These are phyloP conservation scores for Adansonia rubrostipa DNA, from an alignment of 441 rosid species.

Conservation along the genomic window DNA sequence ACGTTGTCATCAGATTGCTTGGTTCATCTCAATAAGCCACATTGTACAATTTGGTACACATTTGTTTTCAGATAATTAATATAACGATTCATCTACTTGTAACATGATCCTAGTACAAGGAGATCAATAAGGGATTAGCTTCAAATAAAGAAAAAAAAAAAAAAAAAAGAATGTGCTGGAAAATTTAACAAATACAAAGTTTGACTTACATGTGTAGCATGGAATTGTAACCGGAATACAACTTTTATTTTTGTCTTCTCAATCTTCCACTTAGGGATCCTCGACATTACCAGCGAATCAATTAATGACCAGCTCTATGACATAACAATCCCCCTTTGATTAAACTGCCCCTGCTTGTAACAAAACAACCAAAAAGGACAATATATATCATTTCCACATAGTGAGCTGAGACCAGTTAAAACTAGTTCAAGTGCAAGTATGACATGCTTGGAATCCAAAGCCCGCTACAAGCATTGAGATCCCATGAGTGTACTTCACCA, in stretches of 20 bases:
- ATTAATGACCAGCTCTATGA: constrained; percentile 46
- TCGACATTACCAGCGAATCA: constrained; percentile 70
- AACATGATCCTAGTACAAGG: constrained; percentile 10
- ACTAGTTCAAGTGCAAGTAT: constrained; percentile 11
- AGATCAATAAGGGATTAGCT: constrained; percentile 16
- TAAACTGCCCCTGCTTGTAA: constrained; percentile 25
- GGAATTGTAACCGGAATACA: constrained; percentile 95
- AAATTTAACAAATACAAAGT: constrained; percentile 19
- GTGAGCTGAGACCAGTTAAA: not conserved
- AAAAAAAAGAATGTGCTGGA: not conserved
- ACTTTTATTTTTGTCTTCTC: constrained; percentile 99
- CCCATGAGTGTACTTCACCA: not conserved
- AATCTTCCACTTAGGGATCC: constrained; percentile 83
- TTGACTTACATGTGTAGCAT: constrained; percentile 93
- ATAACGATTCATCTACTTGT: not conserved
- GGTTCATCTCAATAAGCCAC: constrained; percentile 8
- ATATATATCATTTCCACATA: constrained; percentile 5
- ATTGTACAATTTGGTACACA: not conserved
- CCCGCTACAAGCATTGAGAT: constrained; percentile 9
- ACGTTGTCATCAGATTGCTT: not conserved
- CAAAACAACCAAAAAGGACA: constrained; percentile 16
- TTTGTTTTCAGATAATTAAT: not conserved
- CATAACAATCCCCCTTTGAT: constrained; percentile 32
- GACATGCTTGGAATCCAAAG: not conserved
- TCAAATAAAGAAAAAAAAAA: not conserved